A percentile compares a stretch with the other conserved stretches of the same genome.
Evolutionary conservation across 192 early-diverging fungal species (phyloP).

Genomic region (Neocallimastix lanati): DNA sequence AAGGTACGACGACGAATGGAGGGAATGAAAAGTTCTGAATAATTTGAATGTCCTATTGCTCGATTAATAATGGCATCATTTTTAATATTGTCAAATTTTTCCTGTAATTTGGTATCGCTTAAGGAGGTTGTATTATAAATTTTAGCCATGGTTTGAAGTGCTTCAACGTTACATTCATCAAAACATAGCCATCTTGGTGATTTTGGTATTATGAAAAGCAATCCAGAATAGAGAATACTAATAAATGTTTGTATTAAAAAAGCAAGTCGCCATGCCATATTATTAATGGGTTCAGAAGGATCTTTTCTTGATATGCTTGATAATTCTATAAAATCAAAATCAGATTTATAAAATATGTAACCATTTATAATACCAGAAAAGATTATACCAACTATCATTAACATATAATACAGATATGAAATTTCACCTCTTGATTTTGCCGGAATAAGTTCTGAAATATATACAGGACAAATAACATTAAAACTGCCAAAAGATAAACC

Average conservation of each 20-base stretch:
- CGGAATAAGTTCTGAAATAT: slow-evolving; percentile 2
- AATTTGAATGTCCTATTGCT: too few species aligned
- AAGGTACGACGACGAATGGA: too few species aligned
- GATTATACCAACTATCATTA: slow-evolving; percentile 3
- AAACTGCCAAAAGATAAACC: slow-evolving; percentile 1
- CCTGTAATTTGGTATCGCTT: background rate
- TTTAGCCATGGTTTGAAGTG: background rate
- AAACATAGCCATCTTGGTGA: slow-evolving; percentile 1
- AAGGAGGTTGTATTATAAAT: background rate
- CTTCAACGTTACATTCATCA: background rate
- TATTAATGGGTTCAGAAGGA: background rate
- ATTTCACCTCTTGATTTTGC: background rate
- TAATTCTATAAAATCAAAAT: too few species aligned
- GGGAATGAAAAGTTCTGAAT: too few species aligned
- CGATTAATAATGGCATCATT: too few species aligned
- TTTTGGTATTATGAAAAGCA: background rate
- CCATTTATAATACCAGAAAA: slow-evolving; percentile 1
- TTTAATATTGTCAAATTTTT: background rate
- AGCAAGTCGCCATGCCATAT: background rate
- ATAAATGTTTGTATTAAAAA: background rate
- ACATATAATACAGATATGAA: slow-evolving; percentile 2
- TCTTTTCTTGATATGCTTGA: too few species aligned
- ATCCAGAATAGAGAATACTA: background rate
- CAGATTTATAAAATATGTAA: background rate
- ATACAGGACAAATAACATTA: slow-evolving; percentile 1